Evolutionary conservation across 495 filamentous ascomycete genomes (phyloP).

Genomic region (Tirmania nivea): DNA sequence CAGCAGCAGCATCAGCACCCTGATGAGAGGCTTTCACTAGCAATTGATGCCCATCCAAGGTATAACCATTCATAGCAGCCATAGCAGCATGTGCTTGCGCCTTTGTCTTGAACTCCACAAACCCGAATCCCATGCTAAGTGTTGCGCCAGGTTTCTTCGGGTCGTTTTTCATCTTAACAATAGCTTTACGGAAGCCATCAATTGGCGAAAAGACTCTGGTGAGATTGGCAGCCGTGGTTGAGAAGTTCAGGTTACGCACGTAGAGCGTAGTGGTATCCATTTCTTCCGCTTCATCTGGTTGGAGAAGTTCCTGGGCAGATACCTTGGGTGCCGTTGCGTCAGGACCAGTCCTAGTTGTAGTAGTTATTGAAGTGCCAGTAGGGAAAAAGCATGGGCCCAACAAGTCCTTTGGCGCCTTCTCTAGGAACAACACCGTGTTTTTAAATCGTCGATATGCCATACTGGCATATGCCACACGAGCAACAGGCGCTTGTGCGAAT

Average conservation of each 20-base stretch:
- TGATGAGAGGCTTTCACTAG: slow-evolving; percentile 65
- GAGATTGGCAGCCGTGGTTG: slow-evolving; percentile 56
- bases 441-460: slow-evolving; percentile 79
- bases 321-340: slow-evolving; percentile 18
- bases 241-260: slow-evolving; percentile 79
- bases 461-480: slow-evolving; percentile 54
- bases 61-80: slow-evolving; percentile 64
- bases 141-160: slow-evolving; percentile 61
- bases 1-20: slow-evolving; percentile 66
- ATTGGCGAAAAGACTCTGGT: slow-evolving; percentile 54
- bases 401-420: slow-evolving; percentile 73
- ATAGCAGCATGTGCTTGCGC: slow-evolving; percentile 56
- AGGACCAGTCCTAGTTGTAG: slow-evolving; percentile 17
- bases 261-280: slow-evolving; percentile 51
- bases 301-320: slow-evolving; percentile 28
- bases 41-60: slow-evolving; percentile 67
- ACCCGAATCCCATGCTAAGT: slow-evolving; percentile 92
- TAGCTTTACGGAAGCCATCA: slow-evolving; percentile 64
- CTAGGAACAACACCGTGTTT: slow-evolving; percentile 75
- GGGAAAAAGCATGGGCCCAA: slow-evolving; percentile 26
- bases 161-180: slow-evolving; percentile 70
- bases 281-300: slow-evolving; percentile 31
- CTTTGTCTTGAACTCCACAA: slow-evolving; percentile 66
- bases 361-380: slow-evolving; percentile 7
- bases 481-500: slow-evolving; percentile 53